Conservation (phyloP, 2,329 filamentous ascomycete species). For the Geoglossum cookeanum region DNA sequence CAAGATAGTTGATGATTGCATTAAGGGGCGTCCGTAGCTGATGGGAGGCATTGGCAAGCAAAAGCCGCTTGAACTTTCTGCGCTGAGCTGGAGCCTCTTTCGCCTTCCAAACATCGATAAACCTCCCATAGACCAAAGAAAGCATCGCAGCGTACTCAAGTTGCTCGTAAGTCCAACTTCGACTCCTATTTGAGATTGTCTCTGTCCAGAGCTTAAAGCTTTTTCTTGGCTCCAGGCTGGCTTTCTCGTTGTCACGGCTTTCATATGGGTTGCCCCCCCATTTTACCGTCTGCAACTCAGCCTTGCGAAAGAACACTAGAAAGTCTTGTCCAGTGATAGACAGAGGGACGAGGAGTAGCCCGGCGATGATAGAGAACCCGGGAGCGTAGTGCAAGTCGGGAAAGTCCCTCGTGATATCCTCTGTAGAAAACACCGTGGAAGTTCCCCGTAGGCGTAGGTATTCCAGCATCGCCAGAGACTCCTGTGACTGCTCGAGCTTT, state of each 20-base stretch:
- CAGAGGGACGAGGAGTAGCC: slow-evolving; percentile 63
- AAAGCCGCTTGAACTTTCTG: slow-evolving; percentile 57
- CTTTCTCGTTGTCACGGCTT: slow-evolving; percentile 53
- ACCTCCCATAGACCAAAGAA: slow-evolving; percentile 72
- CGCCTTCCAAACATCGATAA: slow-evolving; percentile 84
- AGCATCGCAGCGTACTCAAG: slow-evolving; percentile 76
- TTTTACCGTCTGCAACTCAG: slow-evolving; percentile 56
- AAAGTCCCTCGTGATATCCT: slow-evolving; percentile 58
- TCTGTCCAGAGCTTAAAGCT: slow-evolving; percentile 72
- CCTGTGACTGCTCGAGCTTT: slow-evolving; percentile 54
- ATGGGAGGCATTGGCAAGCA: slow-evolving; percentile 77
- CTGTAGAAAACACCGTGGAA: slow-evolving; percentile 57
- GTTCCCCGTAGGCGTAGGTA: slow-evolving; percentile 62
- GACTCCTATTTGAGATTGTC: slow-evolving; percentile 59
- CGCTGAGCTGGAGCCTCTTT: slow-evolving; percentile 71
- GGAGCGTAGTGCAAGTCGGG: slow-evolving; percentile 63
- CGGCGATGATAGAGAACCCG: slow-evolving; percentile 60
- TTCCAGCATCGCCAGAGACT: slow-evolving; percentile 66
- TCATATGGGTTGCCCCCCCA: slow-evolving; percentile 82
- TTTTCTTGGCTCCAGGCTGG: slow-evolving; percentile 52
- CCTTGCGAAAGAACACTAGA: slow-evolving; percentile 75
- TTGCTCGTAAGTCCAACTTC: slow-evolving; percentile 79
- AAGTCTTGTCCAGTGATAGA: slow-evolving; percentile 62
- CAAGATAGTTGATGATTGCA: slow-evolving; percentile 85
- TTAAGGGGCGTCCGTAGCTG: slow-evolving; percentile 83